Evolutionary conservation across 805 yeast species (phyloP), one percentile per base, ranked within the genome.

Genomic region (Yarrowia sp.): DNA sequence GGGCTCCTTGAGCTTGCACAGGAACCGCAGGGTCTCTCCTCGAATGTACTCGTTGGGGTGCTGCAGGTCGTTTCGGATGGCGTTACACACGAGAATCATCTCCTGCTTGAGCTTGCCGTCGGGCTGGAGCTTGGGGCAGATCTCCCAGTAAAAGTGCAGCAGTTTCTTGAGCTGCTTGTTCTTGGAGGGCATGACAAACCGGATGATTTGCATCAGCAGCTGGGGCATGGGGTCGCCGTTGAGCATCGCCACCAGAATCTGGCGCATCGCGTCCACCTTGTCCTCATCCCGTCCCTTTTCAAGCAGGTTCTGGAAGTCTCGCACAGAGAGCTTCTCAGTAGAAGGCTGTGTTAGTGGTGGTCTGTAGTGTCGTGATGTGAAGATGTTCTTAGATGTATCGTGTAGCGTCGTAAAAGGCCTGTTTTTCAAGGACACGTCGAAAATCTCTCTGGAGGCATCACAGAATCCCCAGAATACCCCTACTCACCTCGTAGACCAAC

Each of bases 1-100:
- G 1, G 96, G 89, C 81, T 95, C 98, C 76, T 88, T 89, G 77
- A 95, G 84, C 77, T 95, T 96, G 70, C 94, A 86, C 76, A 96
- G 84, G 79, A 92, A 94, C 75, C 98, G 87, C 79, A 95, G 83
- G 10, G 98, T 94, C 75, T 92, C 92, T 73, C 99, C 99, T 75
- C 98, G 87, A 72, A 95, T 89, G 77, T 89, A 95, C 80, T 95
- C 99, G 82, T 95, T 95, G 65, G 99, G 97, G 80, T 96, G 99
- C 80, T 93, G 98, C 74, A 95, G 85, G 78, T 95, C 99, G 79
- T 92, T 93, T 79, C 95, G 97, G 75, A 95, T 92, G 67, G 98
- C 97, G 79, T 96, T 96, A 82, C 98, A 95, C 64, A 94, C 98
- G 72, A 95, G 86, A 79, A 96, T 94, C 98, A 95, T 95, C 81